Percentiles rank a stretch among this genome's conserved stretches.
Conservation (phyloP, 345 rosid genomes). For the Erucastrum elatum region DNA sequence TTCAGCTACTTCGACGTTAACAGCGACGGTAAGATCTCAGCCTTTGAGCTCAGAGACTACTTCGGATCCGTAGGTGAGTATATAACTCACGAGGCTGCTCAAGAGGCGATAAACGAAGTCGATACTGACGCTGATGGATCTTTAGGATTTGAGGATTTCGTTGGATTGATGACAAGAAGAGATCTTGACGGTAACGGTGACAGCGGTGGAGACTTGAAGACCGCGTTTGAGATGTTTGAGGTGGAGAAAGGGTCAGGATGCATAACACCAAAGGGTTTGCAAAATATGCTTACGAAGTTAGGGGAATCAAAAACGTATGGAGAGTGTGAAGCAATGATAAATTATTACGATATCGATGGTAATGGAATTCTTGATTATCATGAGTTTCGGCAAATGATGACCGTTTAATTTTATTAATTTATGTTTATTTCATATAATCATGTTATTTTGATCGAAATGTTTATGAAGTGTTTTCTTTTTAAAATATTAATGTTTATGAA, state of each 20-base stretch:
- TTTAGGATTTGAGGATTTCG: constrained; percentile 67
- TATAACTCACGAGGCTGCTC: constrained; percentile 61
- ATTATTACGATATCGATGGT: constrained; percentile 71
- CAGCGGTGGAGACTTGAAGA: constrained; percentile 52
- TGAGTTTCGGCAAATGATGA: constrained; percentile 87
- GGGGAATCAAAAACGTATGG: constrained; percentile 67
- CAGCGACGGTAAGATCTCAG: constrained; percentile 77
- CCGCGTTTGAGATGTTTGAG: constrained; percentile 89
- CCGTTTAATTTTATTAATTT: constrained; percentile 7
- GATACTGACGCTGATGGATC: constrained; percentile 69
- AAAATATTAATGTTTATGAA: neutral
- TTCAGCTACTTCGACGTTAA: constrained; percentile 66
- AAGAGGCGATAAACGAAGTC: constrained; percentile 53
- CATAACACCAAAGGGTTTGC: constrained; percentile 78
- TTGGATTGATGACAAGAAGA: constrained; percentile 54
- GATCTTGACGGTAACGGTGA: constrained; percentile 34
- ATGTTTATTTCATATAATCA: neutral
- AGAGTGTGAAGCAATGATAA: constrained; percentile 82
- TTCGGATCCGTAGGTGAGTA: constrained; percentile 75
- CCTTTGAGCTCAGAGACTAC: constrained; percentile 62
- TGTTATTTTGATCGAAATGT: neutral
- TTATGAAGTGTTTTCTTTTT: neutral
- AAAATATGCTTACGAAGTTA: constrained; percentile 63
- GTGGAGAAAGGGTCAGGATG: constrained; percentile 72
- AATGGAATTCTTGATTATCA: constrained; percentile 85